Conservation (phyloP, 1,284 basidiomycete genomes). For the Vanrija sp. region DNA sequence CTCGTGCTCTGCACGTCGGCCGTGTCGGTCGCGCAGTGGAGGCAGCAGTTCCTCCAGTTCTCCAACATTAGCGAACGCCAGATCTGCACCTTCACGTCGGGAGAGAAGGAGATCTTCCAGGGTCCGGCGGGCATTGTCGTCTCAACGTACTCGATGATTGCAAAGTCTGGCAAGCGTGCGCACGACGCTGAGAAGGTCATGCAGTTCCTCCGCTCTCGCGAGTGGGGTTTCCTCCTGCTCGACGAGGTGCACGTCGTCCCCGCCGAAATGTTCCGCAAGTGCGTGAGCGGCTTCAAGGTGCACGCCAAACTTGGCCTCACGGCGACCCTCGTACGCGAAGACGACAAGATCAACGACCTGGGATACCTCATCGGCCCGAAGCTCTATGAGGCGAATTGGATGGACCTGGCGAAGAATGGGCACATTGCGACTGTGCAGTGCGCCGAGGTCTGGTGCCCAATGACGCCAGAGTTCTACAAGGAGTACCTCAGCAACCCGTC, state of each 20-base stretch:
- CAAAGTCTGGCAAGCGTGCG: slow-evolving; percentile 90
- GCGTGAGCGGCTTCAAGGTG: slow-evolving; percentile 94
- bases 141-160: slow-evolving; percentile 98
- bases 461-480: slow-evolving; percentile 99
- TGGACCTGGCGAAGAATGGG: slow-evolving; percentile 98
- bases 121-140: slow-evolving; percentile 82
- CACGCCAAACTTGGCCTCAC: slow-evolving; percentile 81
- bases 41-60: slow-evolving; percentile 94
- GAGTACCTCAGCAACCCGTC: slow-evolving; percentile 79
- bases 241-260: slow-evolving; percentile 98
- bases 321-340: slow-evolving; percentile 97
- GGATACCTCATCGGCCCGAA: slow-evolving; percentile 99
- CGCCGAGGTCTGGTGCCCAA: slow-evolving; percentile 99
- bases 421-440: slow-evolving; percentile 99
- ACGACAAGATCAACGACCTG: slow-evolving; percentile 97
- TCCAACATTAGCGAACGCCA: slow-evolving; percentile 92
- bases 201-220: slow-evolving; percentile 89
- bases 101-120: slow-evolving; percentile 95
- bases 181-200: slow-evolving; percentile 98
- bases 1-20: slow-evolving; percentile 96
- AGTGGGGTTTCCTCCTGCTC: slow-evolving; percentile 93
- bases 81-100: slow-evolving; percentile 91
- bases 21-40: slow-evolving; percentile 97
- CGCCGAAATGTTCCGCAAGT: slow-evolving; percentile 91
- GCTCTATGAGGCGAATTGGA: slow-evolving; percentile 99